phyloP scores from a whole-genome alignment of 768 basidiomycete species.

The Amanita subjunquillea region DNA sequence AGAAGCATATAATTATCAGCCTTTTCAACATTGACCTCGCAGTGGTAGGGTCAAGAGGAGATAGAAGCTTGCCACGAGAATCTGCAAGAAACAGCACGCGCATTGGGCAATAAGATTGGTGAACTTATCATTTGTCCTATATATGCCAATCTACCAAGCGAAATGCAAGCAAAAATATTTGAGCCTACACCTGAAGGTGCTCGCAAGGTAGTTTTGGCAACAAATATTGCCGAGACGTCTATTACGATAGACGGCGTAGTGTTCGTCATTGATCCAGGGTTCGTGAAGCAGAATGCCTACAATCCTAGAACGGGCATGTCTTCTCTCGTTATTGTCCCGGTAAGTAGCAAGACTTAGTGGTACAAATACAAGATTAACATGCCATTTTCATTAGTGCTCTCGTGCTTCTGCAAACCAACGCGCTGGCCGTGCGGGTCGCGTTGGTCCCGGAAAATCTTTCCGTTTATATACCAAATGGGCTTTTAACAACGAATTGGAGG shows the following conservation, averaged over 20 bases:
- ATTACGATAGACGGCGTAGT: slow-evolving; percentile 99
- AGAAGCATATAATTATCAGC: background rate
- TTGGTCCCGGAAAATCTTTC: slow-evolving; percentile 97
- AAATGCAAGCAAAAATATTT: slow-evolving; percentile 99
- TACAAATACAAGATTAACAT: background rate
- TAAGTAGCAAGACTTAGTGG: slow-evolving; percentile 26
- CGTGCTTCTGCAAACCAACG: slow-evolving; percentile 96
- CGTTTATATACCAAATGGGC: slow-evolving; percentile 99
- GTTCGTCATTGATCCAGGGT: slow-evolving; percentile 98
- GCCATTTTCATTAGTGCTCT: slow-evolving; percentile 57
- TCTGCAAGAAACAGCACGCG: slow-evolving; percentile 87
- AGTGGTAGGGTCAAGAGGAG: slow-evolving; percentile 88
- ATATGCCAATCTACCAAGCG: slow-evolving; percentile 97
- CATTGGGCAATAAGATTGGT: slow-evolving; percentile 90
- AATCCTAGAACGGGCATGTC: slow-evolving; percentile 99
- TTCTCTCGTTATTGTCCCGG: slow-evolving; percentile 89
- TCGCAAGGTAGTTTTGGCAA: slow-evolving; percentile 94
- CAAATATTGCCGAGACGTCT: slow-evolving; percentile 99
- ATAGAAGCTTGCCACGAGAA: slow-evolving; percentile 98
- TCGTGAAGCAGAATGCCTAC: slow-evolving; percentile 98
- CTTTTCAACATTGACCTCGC: slow-evolving; percentile 6
- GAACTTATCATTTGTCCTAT: slow-evolving; percentile 96
- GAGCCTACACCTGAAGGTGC: slow-evolving; percentile 97
- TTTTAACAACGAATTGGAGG: slow-evolving; percentile 89
- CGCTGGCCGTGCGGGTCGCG: slow-evolving; percentile 94